phyloP scores from a whole-genome alignment of 768 basidiomycete species.

The Russula dissimulans region DNA sequence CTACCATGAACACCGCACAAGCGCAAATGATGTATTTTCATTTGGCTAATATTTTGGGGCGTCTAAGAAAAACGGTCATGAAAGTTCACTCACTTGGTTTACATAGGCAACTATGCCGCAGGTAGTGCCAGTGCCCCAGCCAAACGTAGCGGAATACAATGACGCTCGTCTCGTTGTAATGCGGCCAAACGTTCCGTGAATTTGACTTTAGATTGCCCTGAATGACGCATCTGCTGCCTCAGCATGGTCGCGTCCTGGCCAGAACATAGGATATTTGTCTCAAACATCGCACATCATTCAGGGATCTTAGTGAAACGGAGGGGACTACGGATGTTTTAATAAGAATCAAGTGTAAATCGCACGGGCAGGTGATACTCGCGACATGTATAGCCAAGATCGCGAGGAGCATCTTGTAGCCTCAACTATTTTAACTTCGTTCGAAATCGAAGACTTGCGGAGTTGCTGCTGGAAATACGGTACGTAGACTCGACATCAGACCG shows the following conservation, averaged over 20 bases:
- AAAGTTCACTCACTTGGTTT: background rate
- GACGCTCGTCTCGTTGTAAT: background rate
- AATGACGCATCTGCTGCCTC: background rate
- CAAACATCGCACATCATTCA: background rate
- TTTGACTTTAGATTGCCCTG: background rate
- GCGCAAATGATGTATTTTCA: background rate
- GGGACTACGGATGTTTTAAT: background rate
- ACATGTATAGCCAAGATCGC: background rate
- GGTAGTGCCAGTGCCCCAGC: background rate
- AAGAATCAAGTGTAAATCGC: background rate
- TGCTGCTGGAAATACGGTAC: background rate
- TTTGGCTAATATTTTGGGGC: background rate
- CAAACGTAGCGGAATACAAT: too few species aligned
- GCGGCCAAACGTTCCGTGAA: background rate
- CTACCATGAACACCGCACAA: background rate
- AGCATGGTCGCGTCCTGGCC: background rate
- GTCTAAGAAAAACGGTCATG: background rate
- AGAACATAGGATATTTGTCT: background rate
- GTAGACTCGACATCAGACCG: background rate
- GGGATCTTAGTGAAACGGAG: background rate
- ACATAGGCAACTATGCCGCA: background rate
- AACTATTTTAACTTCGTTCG: background rate
- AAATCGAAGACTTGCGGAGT: slow-evolving; percentile 4
- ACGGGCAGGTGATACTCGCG: background rate
- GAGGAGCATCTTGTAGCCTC: background rate